A percentile compares a stretch with the other conserved stretches of the same genome.
Evolutionary conservation across 108 stramenopile species (phyloP).

Genomic region (Skeletonema marinoi): DNA sequence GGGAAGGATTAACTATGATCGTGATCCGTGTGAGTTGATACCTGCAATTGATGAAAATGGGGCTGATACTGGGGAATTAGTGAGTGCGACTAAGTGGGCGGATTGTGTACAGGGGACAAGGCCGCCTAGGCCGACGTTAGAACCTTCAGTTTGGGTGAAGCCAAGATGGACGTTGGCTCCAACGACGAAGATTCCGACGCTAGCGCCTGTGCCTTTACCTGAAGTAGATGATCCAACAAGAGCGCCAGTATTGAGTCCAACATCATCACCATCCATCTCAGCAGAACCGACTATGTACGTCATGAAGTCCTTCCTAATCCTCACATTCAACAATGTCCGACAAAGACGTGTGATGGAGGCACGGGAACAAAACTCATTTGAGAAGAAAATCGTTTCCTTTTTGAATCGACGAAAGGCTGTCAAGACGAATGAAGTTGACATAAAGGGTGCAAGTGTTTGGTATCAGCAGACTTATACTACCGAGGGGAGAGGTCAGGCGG

Average conservation of each 20-base stretch:
- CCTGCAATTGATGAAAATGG: background rate
- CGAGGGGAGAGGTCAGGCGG: background rate
- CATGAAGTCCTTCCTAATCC: slow-evolving; percentile 18
- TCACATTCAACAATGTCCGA: slow-evolving; percentile 7
- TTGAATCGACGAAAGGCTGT: background rate
- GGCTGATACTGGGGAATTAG: background rate
- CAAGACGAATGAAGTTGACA: background rate
- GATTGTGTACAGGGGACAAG: background rate
- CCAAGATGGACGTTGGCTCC: background rate
- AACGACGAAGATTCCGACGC: background rate
- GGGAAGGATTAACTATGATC: slow-evolving; percentile 25
- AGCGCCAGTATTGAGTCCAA: background rate
- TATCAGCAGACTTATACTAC: background rate
- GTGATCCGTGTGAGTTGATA: slow-evolving; percentile 12
- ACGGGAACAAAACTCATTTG: background rate
- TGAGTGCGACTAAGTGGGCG: background rate
- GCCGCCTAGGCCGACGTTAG: background rate
- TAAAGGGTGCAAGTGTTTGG: background rate
- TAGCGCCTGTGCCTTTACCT: background rate
- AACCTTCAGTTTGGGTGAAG: background rate
- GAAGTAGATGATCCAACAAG: background rate
- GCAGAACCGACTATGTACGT: background rate
- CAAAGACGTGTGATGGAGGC: background rate
- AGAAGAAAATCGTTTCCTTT: background rate
- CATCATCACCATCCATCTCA: background rate